These are phyloP conservation scores for Carex arenaria DNA, from an alignment of 202 grass and related monocot genomes.

Conservation along the genomic window DNA sequence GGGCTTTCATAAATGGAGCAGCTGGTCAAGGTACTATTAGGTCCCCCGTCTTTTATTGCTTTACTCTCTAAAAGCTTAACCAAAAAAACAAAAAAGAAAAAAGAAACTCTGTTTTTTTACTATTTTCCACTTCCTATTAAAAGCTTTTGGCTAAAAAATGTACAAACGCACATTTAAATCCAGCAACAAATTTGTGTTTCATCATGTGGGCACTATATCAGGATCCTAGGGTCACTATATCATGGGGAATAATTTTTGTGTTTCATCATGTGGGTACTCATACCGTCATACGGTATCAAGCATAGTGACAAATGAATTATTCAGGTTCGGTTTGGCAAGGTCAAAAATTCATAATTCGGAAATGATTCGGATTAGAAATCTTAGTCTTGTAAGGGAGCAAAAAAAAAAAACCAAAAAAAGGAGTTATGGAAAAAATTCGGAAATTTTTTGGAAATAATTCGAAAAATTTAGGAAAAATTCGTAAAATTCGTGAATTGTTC, in stretches of 20 bases:
- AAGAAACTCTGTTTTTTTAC: background rate
- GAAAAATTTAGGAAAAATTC: too few species aligned
- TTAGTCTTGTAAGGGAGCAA: too few species aligned
- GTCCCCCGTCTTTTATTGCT: slow-evolving; percentile 6
- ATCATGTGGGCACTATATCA: background rate
- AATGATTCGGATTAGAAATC: too few species aligned
- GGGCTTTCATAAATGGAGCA: background rate
- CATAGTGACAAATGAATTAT: too few species aligned
- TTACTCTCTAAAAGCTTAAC: background rate
- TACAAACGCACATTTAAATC: background rate
- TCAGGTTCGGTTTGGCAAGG: too few species aligned
- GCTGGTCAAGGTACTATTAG: background rate
- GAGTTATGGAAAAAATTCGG: too few species aligned
- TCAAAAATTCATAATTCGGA: too few species aligned
- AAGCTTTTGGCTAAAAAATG: background rate
- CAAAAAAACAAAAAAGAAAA: background rate
- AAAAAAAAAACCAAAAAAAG: too few species aligned
- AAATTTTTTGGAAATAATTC: too few species aligned
- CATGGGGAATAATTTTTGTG: background rate
- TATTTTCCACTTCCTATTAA: background rate
- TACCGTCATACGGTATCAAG: too few species aligned
- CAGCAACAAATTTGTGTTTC: background rate
- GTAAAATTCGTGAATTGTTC: too few species aligned
- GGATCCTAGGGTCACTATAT: background rate
- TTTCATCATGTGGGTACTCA: too few species aligned